Evolutionary conservation across 2,329 filamentous ascomycete genomes (phyloP), one percentile per base, ranked within the genome.

Genomic region (Fonsecaea pedrosoi): DNA sequence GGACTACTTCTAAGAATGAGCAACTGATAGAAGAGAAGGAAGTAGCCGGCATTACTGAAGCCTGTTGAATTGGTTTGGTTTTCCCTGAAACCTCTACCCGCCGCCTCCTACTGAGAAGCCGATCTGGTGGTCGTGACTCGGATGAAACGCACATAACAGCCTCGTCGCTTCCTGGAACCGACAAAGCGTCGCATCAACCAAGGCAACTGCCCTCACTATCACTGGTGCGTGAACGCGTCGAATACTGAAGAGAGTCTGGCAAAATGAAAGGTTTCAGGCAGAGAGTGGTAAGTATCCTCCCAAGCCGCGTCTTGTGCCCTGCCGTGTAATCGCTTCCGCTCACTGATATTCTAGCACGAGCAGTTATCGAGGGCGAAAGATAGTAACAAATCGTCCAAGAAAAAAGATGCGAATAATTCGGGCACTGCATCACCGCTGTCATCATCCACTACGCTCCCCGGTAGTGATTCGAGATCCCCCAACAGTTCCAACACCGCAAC

Each of bases 261-360:
- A 91, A 86, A 82, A 97, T 98, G 94, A 97, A 97, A 85, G 91
- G 92, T 80, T 96, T 98, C 82, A 91, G 93, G 83, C 92, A 96
- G 86, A 92, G 92, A 90, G 93, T 97, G 86, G 93, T 97, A 88
- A 86, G 92, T 88, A 32, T 35, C 56, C 38, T 25, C 30, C 56
- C 38, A 40, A 13, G 15, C 35, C 10, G 42, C 18, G 58, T n/a
- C 58, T 37, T 30, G 34, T 30, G 38, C 32, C 60, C 55, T 62
- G 40, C 55, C 7, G 32, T 53, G 54, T 21, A 38, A 30, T 62
- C 64, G 30, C 63, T 64, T 57, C 45, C 64, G 71, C 70, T 69
- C 65, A 71, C 70, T 71, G 67, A 68, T 69, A 63, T 71, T 62
- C 74, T 81, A 89, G 87, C 86, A 88, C 80, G 85, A 89, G 81